phyloP scores from a whole-genome alignment of 2,329 filamentous ascomycete genomes.

The Bipolaris sorokiniana region DNA sequence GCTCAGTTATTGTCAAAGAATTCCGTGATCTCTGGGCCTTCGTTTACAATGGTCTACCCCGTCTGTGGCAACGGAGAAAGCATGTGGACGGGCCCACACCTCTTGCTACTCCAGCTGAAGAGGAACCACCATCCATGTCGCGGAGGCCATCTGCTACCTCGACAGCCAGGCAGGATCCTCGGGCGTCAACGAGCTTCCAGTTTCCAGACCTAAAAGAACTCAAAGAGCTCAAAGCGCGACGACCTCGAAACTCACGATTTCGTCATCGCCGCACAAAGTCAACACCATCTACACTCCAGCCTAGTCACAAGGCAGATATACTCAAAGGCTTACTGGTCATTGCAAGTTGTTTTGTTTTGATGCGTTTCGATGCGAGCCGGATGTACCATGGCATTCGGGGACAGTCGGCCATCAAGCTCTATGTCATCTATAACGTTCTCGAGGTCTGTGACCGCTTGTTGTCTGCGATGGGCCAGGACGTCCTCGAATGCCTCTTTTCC shows the following conservation, averaged over 20 bases:
- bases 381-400: constrained; percentile 99
- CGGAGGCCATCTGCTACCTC: constrained; percentile 34
- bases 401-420: constrained; percentile 96
- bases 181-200: constrained; percentile 30
- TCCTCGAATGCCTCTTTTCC: constrained; percentile 94
- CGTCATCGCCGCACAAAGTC: constrained; percentile 79
- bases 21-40: constrained; percentile 73
- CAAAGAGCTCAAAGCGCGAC: constrained; percentile 38
- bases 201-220: constrained; percentile 39
- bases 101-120: constrained; percentile 36
- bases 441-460: constrained; percentile 91
- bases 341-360: constrained; percentile 80
- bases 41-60: constrained; percentile 78
- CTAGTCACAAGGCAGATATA: constrained; percentile 93
- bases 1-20: constrained; percentile 73
- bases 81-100: constrained; percentile 47
- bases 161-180: constrained; percentile 32
- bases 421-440: constrained; percentile 97
- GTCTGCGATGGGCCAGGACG: constrained; percentile 91
- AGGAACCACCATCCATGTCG: constrained; percentile 33
- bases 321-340: constrained; percentile 89
- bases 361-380: constrained; percentile 90
- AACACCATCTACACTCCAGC: constrained; percentile 80
- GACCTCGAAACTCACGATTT: constrained; percentile 42
- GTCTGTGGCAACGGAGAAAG: constrained; percentile 73